Conservation (phyloP, 805 yeast genomes). For the Lachancea dasiensis region DNA sequence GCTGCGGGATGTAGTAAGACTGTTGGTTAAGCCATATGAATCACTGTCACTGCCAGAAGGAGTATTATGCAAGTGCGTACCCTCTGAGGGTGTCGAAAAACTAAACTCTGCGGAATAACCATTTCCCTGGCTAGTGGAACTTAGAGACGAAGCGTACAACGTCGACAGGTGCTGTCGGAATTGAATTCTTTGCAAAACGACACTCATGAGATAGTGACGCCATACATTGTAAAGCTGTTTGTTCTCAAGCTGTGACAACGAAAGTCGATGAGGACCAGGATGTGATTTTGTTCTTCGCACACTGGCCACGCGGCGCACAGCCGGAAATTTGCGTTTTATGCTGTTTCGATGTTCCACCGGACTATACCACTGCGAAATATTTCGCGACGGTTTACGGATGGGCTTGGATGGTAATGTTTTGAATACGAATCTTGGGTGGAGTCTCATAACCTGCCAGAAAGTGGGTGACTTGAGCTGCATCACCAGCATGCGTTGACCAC, state of each 20-base stretch:
- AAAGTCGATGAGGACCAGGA: constrained; percentile 7
- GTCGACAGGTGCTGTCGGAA: constrained; percentile 23
- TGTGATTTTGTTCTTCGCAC: constrained; percentile 14
- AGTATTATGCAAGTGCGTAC: constrained; percentile 8
- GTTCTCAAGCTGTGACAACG: constrained; percentile 4
- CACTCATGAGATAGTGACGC: constrained; percentile 30
- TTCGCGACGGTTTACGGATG: not conserved
- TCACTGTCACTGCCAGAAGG: not conserved
- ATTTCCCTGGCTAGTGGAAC: not conserved
- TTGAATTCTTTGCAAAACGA: constrained; percentile 31
- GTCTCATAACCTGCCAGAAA: constrained; percentile 5
- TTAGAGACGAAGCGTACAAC: not conserved
- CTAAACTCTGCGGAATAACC: not conserved
- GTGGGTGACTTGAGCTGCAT: constrained; percentile 3
- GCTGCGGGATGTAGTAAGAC: not conserved
- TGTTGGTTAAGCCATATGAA: too few species aligned
- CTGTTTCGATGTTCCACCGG: constrained; percentile 3
- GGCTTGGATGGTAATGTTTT: not conserved
- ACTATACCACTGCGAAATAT: not conserved
- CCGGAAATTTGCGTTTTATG: constrained; percentile 2
- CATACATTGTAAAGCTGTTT: constrained; percentile 23
- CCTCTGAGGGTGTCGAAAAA: constrained; percentile 4
- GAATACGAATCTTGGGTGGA: constrained; percentile 2
- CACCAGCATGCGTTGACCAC: constrained; percentile 3
- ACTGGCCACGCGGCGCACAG: not conserved